Conservation (phyloP, 1,139 yeast species). For the Yamadazyma atlantica region DNA sequence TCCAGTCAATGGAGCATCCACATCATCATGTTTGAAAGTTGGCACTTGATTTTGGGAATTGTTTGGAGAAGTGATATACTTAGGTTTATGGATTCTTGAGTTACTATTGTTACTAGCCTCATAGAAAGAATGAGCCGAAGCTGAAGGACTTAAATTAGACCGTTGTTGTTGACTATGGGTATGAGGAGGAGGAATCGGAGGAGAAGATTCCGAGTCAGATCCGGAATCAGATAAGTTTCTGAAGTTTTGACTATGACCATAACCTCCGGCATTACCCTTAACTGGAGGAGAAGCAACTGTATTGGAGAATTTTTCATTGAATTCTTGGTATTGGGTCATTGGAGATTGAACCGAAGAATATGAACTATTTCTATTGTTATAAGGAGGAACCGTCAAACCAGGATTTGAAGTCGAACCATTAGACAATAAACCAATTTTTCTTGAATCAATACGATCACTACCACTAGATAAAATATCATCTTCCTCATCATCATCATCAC, state of each 20-base stretch:
- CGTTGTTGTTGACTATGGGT: conserved; percentile 6
- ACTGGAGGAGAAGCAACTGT: conserved; percentile 14
- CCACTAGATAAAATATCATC: conserved; percentile 18
- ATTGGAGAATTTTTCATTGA: conserved; percentile 44
- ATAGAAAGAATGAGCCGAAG: conserved; percentile 6
- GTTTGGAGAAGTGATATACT: conserved; percentile 37
- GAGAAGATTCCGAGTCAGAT: conserved; percentile 16
- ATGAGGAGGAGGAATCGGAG: conserved; percentile 27
- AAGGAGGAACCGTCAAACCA: conserved; percentile 25
- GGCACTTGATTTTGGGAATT: conserved; percentile 30
- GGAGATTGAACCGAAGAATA: conserved; percentile 47
- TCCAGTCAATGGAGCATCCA: conserved; percentile 11
- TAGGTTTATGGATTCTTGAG: conserved; percentile 24
- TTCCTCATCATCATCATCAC: conserved; percentile 33
- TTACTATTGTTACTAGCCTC: conserved; percentile 5
- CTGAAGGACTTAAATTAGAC: conserved; percentile 6
- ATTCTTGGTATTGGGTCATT: conserved; percentile 55
- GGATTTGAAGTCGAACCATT: conserved; percentile 9
- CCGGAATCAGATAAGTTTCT: conserved; percentile 13
- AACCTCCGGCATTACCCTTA: conserved; percentile 9
- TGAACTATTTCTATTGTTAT: conserved; percentile 32
- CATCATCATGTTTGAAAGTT: conserved; percentile 14
- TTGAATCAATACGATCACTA: conserved; percentile 27
- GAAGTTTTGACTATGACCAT: conserved; percentile 3
- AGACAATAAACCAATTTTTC: conserved; percentile 24